Conservation (phyloP, 1,139 yeast species). For the Zhuliangozyma blackwelliae region DNA sequence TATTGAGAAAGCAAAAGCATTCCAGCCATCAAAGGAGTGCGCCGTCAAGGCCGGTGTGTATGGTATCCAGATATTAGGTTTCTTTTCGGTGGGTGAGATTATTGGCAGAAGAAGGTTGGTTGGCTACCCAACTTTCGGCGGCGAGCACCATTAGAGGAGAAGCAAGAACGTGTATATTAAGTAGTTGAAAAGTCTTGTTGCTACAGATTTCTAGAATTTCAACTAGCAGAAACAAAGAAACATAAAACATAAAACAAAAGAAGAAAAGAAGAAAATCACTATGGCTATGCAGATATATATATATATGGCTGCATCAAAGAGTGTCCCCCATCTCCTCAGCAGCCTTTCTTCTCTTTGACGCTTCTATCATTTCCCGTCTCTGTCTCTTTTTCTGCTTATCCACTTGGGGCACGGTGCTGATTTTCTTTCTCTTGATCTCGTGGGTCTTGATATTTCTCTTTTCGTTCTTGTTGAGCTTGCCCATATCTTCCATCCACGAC, state of each 20-base stretch:
- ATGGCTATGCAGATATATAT: no score
- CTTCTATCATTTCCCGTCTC: constrained; percentile 70
- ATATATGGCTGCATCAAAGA: no score
- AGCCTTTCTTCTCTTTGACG: constrained; percentile 62
- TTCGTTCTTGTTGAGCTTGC: constrained; percentile 65
- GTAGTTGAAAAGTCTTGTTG: no score
- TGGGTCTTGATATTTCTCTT: constrained; percentile 60
- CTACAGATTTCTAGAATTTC: no score
- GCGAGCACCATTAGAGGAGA: constrained; percentile 21
- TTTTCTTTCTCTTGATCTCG: constrained; percentile 63
- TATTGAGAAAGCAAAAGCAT: constrained; percentile 36
- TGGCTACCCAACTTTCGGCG: constrained; percentile 63
- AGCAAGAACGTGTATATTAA: background rate
- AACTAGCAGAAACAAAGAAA: no score
- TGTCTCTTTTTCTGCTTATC: constrained; percentile 62
- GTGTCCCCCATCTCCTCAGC: constrained; percentile 6
- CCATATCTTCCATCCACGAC: constrained; percentile 76
- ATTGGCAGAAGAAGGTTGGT: constrained; percentile 92
- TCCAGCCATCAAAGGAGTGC: constrained; percentile 53
- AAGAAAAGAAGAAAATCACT: no score
- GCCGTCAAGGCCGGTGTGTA: constrained; percentile 68
- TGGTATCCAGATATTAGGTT: constrained; percentile 81
- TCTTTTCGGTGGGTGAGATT: constrained; percentile 92
- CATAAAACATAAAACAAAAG: no score
- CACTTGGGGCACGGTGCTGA: constrained; percentile 81